Conservation (phyloP, 495 filamentous ascomycete species). For the Pyronema domesticum region DNA sequence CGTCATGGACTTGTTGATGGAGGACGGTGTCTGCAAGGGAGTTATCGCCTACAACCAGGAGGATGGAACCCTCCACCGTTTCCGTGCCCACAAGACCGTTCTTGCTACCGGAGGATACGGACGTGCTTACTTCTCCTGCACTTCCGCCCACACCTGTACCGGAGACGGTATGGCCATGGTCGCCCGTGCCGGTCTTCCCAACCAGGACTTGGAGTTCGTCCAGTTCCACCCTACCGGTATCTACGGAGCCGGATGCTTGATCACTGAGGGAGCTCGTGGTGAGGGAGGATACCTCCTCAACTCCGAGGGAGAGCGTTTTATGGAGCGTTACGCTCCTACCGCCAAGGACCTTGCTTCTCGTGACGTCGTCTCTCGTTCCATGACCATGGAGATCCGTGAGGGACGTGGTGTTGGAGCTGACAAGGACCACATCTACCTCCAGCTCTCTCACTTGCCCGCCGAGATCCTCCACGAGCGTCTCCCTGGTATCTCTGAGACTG, state of each 20-base stretch:
- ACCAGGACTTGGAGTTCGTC: slow-evolving; percentile 98
- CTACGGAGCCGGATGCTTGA: slow-evolving; percentile 95
- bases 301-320: slow-evolving; percentile 93
- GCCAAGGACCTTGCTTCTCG: slow-evolving; percentile 89
- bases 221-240: slow-evolving; percentile 99
- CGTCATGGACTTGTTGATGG: slow-evolving; percentile 88
- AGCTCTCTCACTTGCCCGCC: slow-evolving; percentile 80
- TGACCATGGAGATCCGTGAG: slow-evolving; percentile 94
- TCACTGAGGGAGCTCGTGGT: slow-evolving; percentile 94
- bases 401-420: slow-evolving; percentile 89
- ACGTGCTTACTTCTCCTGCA: slow-evolving; percentile 93
- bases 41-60: slow-evolving; percentile 96
- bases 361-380: slow-evolving; percentile 88
- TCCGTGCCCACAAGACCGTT: slow-evolving; percentile 89
- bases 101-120: slow-evolving; percentile 93
- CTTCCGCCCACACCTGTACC: slow-evolving; percentile 92
- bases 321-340: slow-evolving; percentile 94
- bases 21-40: slow-evolving; percentile 86
- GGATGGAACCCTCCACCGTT: slow-evolving; percentile 89
- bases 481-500: slow-evolving; percentile 95
- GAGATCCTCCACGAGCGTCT: slow-evolving; percentile 89
- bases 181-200: slow-evolving; percentile 86
- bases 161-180: slow-evolving; percentile 99
- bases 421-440: slow-evolving; percentile 94
- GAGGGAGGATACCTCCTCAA: slow-evolving; percentile 97